phyloP scores from a whole-genome alignment of 2,329 filamentous ascomycete genomes.

The Ascochyta koolunga region DNA sequence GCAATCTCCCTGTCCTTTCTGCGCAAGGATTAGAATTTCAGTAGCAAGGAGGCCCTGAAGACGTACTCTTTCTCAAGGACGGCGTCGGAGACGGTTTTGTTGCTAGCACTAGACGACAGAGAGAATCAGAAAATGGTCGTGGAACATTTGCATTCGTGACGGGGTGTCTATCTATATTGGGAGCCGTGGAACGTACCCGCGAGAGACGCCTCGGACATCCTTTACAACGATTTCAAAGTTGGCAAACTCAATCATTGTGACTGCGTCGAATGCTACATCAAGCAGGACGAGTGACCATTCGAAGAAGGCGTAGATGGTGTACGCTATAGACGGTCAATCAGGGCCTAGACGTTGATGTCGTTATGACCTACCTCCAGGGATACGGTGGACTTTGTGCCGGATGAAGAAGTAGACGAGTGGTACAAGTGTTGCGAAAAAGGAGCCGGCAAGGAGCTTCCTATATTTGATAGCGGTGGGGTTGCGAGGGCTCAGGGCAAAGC shows the following conservation, averaged over 20 bases:
- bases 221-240: conserved; percentile 85
- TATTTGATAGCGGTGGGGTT: conserved; percentile 85
- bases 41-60: background rate
- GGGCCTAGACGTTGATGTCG: background rate
- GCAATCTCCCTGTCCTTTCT: conserved; percentile 78
- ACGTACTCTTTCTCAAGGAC: conserved; percentile 76
- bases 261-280: conserved; percentile 94
- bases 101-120: conserved; percentile 53
- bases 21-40: conserved; percentile 30
- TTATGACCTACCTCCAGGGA: conserved; percentile 78
- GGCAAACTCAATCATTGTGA: conserved; percentile 90
- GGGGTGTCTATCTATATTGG: conserved; percentile 72
- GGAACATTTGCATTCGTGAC: conserved; percentile 46
- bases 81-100: conserved; percentile 49
- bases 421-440: conserved; percentile 90
- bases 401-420: conserved; percentile 97
- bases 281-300: conserved; percentile 95
- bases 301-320: conserved; percentile 97
- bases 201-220: conserved; percentile 87
- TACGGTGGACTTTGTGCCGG: conserved; percentile 94
- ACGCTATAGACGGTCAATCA: conserved; percentile 65
- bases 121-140: conserved; percentile 46
- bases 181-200: conserved; percentile 98
- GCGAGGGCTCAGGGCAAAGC: conserved; percentile 82
- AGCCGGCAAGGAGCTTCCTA: conserved; percentile 79